Evolutionary conservation across 139 green algal species (phyloP), one percentile per base, ranked within the genome.

Genomic region (Spirogloea muscicola): DNA sequence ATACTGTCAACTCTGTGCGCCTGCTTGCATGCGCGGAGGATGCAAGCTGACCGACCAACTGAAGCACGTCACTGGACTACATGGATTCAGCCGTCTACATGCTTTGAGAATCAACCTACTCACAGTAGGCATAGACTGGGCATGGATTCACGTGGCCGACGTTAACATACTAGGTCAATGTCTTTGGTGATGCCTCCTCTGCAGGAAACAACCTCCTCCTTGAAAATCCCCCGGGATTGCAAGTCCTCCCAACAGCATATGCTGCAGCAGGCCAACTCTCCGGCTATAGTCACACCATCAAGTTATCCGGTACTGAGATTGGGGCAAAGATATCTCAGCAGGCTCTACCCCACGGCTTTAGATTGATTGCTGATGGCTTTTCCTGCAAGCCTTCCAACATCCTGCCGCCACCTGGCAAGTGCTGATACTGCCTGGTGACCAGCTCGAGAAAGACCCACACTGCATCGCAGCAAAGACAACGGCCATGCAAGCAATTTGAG

Each of bases 241-340:
- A 27, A 4, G 34, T 34, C 37, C 34, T 72, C 7, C 25, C 63
- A 7, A 64, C 36, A 46, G 63, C 63, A 38, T 4, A 36, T 4
- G 5, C 5, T 4, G 49, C 39, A 3, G 63, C 33, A 3, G 63
- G 63, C 39, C 9, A 63, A 18, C 21, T 18, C 33, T 29, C 34
- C 48, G 10, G 3, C 16, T 72, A 63, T 40, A 27, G 18, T 7
- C 63, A 64, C 7, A 27, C 3, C 38, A 65, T 65, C 49, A n/a
- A 6, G 31, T 5, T 72, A 5, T 5, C 62, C 9, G 63, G 63
- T 5, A 72, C 43, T 34, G 63, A 72, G 49, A 64, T 72, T 13
- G 39, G 63, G 16, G 63, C 63, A 64, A 72, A 33, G 9, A 72
- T 40, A 3, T 25, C 63, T 37, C 21, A 65, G 7, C 10, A 6